phyloP scores from a whole-genome alignment of 768 basidiomycete genomes.

The Kwoniella sp. region DNA sequence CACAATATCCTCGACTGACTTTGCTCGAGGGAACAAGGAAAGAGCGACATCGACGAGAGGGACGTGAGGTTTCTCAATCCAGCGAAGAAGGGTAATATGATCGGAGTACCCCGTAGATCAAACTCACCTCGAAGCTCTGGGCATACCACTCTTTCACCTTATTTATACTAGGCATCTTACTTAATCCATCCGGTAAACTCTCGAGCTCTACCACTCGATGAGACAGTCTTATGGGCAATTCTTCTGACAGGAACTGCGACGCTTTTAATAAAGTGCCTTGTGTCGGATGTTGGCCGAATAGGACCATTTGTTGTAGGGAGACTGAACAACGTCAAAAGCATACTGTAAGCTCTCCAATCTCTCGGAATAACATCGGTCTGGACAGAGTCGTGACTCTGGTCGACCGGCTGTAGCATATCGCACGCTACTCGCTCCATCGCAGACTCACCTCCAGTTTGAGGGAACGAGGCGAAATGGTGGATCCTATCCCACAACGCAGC shows the following conservation, averaged over 20 bases:
- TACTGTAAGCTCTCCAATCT: too few relatives aligned
- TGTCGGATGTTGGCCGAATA: conserved; percentile 92
- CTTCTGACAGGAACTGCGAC: conserved; percentile 64
- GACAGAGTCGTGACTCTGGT: too few relatives aligned
- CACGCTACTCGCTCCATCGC: not conserved
- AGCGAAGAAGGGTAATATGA: too few relatives aligned
- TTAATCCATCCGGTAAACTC: conserved; percentile 85
- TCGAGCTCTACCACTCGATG: conserved; percentile 96
- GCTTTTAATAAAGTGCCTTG: conserved; percentile 93
- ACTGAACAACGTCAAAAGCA: conserved; percentile 59
- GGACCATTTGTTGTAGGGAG: conserved; percentile 95
- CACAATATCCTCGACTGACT: too few relatives aligned
- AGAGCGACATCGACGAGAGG: too few relatives aligned
- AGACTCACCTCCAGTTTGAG: conserved; percentile 80
- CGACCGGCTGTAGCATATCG: too few relatives aligned
- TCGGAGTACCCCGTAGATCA: too few relatives aligned
- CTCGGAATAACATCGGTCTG: too few relatives aligned
- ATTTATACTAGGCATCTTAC: conserved; percentile 85
- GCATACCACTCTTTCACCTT: conserved; percentile 99
- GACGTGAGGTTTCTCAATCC: too few relatives aligned
- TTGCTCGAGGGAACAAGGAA: too few relatives aligned
- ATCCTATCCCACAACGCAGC: conserved; percentile 83
- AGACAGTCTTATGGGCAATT: conserved; percentile 89
- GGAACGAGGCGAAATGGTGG: conserved; percentile 86
- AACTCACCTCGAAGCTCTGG: conserved; percentile 91